Conservation (phyloP, 2,329 filamentous ascomycete genomes). For the Epichloe coenophiala region DNA sequence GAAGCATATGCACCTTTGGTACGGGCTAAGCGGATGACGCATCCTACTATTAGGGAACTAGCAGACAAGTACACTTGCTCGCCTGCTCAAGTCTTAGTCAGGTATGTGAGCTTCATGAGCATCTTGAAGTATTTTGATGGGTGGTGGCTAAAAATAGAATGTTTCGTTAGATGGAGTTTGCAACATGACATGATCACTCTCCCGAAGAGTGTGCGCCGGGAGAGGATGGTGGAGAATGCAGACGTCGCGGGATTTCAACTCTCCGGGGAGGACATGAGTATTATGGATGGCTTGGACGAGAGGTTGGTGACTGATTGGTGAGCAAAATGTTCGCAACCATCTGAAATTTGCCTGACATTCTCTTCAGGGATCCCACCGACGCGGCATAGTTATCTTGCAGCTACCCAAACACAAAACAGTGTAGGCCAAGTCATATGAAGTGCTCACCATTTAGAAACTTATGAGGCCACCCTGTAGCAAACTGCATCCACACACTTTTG, state of each 20-base stretch:
- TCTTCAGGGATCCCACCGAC: conserved; percentile 8
- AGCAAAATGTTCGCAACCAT: not conserved
- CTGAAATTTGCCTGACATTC: not conserved
- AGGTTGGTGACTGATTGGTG: conserved; percentile 57
- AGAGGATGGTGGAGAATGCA: conserved; percentile 52
- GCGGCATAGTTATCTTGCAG: not conserved
- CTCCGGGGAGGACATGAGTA: conserved; percentile 44
- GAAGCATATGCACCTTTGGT: conserved; percentile 73
- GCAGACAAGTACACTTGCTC: conserved; percentile 57
- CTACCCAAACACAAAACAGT: no score
- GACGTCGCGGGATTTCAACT: conserved; percentile 48
- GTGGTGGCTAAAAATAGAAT: no score
- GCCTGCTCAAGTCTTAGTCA: conserved; percentile 59
- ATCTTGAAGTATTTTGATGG: no score
- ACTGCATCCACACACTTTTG: not conserved
- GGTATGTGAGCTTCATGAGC: conserved; percentile 14
- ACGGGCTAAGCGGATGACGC: conserved; percentile 53
- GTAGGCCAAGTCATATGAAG: no score
- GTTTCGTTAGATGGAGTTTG: conserved; percentile 50
- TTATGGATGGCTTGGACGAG: conserved; percentile 55
- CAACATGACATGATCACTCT: conserved; percentile 61
- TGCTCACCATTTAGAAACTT: no score
- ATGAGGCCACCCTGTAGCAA: no score
- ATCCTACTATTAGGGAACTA: conserved; percentile 48
- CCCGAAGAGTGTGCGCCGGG: conserved; percentile 54